A percentile compares a stretch with the other conserved stretches of the same genome.
These are phyloP conservation scores for Areca catechu DNA, from an alignment of 176 grass and related monocot genomes.

Conservation along the genomic window DNA sequence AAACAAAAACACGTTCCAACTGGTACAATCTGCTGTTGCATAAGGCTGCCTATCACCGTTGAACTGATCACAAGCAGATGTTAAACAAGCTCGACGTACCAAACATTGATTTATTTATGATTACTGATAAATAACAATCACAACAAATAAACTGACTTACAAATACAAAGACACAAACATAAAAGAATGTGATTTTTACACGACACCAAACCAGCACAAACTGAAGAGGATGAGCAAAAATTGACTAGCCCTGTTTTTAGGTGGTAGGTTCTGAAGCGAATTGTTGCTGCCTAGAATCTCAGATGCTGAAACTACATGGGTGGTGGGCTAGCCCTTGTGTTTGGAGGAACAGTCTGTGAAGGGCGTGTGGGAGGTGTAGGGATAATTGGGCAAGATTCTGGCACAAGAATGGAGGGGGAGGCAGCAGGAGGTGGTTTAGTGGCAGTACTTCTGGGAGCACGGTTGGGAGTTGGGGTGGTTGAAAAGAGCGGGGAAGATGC, in stretches of 20 bases:
- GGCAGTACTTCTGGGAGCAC: conserved; percentile 26
- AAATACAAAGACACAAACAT: background rate
- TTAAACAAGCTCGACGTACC: too few species aligned
- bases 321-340: background rate
- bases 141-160: background rate
- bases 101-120: too few species aligned
- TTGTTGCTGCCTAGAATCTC: background rate
- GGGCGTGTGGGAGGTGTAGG: conserved; percentile 35
- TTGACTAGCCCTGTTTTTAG: background rate
- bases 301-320: background rate
- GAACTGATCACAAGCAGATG: too few species aligned
- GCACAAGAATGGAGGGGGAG: conserved; percentile 25
- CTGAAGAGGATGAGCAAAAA: background rate
- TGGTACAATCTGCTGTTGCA: too few species aligned
- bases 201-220: background rate
- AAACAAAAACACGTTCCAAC: too few species aligned
- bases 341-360: background rate
- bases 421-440: conserved; percentile 9
- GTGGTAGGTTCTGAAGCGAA: background rate
- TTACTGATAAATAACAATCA: background rate
- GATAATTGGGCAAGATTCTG: conserved; percentile 40
- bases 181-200: background rate
- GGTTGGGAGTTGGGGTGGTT: background rate
- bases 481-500: conserved; percentile 4
- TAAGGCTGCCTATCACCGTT: too few species aligned